phyloP scores from a whole-genome alignment of 139 green algal genomes.

The Picochlorum sp. region DNA sequence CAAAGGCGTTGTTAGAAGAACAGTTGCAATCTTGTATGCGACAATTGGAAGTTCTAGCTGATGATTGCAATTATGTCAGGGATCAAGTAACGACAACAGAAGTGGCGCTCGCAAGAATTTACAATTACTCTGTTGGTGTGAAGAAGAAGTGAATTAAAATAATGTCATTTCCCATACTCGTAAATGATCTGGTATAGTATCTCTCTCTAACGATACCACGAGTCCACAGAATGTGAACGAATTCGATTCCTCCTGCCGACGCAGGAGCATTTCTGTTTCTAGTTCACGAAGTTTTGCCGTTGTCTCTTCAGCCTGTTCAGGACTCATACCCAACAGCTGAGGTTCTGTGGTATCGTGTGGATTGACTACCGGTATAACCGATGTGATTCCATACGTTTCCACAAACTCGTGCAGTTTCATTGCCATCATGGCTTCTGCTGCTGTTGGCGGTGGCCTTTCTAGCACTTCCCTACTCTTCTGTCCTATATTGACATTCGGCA shows the following conservation, averaged over 20 bases:
- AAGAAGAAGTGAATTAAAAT: neutral
- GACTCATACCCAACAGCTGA: conserved; percentile 33
- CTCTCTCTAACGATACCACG: conserved; percentile 9
- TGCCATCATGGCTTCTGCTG: conserved; percentile 18
- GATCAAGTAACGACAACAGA: conserved; percentile 64
- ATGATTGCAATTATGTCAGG: conserved; percentile 46
- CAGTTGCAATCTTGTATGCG: conserved; percentile 37
- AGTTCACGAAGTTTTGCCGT: conserved; percentile 29
- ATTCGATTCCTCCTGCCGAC: conserved; percentile 18
- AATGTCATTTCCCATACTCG: conserved; percentile 33
- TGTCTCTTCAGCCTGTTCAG: conserved; percentile 34
- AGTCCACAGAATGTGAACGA: conserved; percentile 24
- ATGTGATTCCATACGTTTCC: conserved; percentile 8
- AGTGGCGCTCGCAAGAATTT: conserved; percentile 68
- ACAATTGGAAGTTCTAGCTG: conserved; percentile 31
- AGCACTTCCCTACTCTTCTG: neutral
- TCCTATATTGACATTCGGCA: neutral
- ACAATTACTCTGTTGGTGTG: conserved; percentile 64
- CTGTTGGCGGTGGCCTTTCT: neutral
- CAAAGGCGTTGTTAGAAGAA: conserved; percentile 27
- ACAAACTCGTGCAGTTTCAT: conserved; percentile 13
- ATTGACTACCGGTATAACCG: conserved; percentile 16
- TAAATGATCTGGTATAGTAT: conserved; percentile 29
- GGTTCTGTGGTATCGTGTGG: conserved; percentile 29
- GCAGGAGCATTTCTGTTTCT: conserved; percentile 29